Base-by-base conservation (phyloP, 257 asterid genomes). In the Jaltomata sinuosa region DNA sequence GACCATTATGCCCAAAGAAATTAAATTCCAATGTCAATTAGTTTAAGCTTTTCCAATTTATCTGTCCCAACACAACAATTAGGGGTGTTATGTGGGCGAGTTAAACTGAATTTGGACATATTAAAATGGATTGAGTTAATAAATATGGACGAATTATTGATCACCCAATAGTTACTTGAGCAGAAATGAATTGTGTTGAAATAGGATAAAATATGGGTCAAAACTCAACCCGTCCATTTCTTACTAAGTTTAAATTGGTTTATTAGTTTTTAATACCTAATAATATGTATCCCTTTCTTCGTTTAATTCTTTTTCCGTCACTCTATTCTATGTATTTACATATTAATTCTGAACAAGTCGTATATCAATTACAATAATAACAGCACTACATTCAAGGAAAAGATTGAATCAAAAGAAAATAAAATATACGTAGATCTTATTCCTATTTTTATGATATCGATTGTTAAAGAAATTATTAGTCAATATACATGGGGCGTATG, bases 131-230 rank as follows among this genome's bases (percentile, higher is more conserved):
- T 2, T 22, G 15, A 59, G 31, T 10, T 10, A 11, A 32, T 22
- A 59, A 59, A 22, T 22, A 0, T n/a, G n/a, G 11, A 59, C 0
- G 1, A 1, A 10, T 57, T 57, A 22, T 59, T 59, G 67, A 22
- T 0, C 2, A 22, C 16, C 22, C 0, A 22, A 59, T n/a, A 11
- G 22, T 57, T n/a, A 57, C n/a, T 57, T 57, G 7, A 57, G 65
- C 4, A n/a, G n/a, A n/a, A n/a, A n/a, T n/a, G n/a, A n/a, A n/a
- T n/a, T n/a, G n/a, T n/a, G n/a, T n/a, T 57, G 15, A n/a, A 57
- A 45, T 10, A 9, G 7, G 11, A 0, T 10, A 2, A n/a, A n/a
- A n/a, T 57, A 3, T 25, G 12, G 2, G 9, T 0, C 6, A n/a
- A n/a, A 57, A 57, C 31, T 57, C 7, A 57, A 57, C 3, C 22